Evolutionary conservation across 2,329 filamentous ascomycete species (phyloP).

Genomic region (Myriangium duriaei): DNA sequence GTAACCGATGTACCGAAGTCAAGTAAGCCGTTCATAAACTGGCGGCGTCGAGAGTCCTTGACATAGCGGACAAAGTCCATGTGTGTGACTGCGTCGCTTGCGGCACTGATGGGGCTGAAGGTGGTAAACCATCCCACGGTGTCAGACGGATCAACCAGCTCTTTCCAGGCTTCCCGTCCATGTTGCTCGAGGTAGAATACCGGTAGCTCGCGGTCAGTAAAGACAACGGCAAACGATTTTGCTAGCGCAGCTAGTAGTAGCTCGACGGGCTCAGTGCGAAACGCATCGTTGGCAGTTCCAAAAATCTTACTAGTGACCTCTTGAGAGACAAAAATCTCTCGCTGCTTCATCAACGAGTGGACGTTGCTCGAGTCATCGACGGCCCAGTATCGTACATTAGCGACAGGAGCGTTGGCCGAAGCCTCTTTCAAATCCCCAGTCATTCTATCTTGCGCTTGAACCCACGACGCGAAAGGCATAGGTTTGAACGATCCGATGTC

Average conservation of each 20-base stretch:
- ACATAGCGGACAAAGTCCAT: neutral
- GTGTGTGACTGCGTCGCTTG: neutral
- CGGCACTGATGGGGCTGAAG: slow-evolving; percentile 22
- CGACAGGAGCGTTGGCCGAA: slow-evolving; percentile 17
- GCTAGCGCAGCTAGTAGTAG: slow-evolving; percentile 24
- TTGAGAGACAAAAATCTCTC: neutral
- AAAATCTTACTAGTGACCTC: slow-evolving; percentile 1
- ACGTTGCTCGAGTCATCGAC: slow-evolving; percentile 23
- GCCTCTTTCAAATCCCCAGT: slow-evolving; percentile 20
- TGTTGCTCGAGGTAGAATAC: slow-evolving; percentile 38
- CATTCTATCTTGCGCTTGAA: slow-evolving; percentile 20
- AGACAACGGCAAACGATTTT: slow-evolving; percentile 32
- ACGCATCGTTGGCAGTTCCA: slow-evolving; percentile 20
- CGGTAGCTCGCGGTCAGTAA: slow-evolving; percentile 28
- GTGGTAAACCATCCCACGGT: slow-evolving; percentile 42
- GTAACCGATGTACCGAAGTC: neutral
- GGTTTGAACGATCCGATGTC: neutral
- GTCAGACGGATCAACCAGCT: slow-evolving; percentile 34
- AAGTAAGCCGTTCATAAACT: neutral
- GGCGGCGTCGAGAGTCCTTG: too few relatives aligned
- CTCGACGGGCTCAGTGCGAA: slow-evolving; percentile 26
- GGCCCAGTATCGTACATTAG: slow-evolving; percentile 26
- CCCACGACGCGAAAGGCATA: neutral
- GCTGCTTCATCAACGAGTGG: neutral
- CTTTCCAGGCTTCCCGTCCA: slow-evolving; percentile 34